These are phyloP conservation scores for Chytriomyces confervae DNA, from an alignment of 192 early-diverging fungal species.

Conservation along the genomic window DNA sequence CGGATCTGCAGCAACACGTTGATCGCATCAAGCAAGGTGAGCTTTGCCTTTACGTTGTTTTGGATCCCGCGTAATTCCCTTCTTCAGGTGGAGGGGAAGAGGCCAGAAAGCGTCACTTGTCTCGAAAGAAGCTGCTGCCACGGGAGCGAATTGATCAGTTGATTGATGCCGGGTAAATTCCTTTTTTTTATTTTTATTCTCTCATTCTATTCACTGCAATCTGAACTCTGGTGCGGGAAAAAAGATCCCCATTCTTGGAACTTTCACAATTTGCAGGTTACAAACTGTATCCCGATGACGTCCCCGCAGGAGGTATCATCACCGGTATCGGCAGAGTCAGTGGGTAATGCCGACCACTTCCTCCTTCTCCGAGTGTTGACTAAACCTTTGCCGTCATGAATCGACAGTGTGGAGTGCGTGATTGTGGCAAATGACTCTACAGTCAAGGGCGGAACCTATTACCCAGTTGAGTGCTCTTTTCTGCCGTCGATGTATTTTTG, in stretches of 20 bases:
- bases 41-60: not conserved
- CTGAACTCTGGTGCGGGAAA: no score
- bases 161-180: conserved; percentile 73
- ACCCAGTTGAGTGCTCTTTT: conserved; percentile 62
- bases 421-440: conserved; percentile 96
- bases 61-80: not conserved
- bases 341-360: conserved; percentile 59
- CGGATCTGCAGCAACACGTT: conserved; percentile 67
- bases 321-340: conserved; percentile 94
- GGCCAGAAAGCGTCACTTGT: conserved; percentile 82
- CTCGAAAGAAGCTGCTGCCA: conserved; percentile 86
- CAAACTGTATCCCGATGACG: conserved; percentile 83
- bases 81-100: conserved; percentile 79
- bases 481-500: not conserved
- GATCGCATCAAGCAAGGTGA: conserved; percentile 79
- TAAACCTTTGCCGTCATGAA: conserved; percentile 10
- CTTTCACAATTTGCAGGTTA: conserved; percentile 89
- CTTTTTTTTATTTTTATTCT: conserved; percentile 30
- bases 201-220: not conserved
- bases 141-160: conserved; percentile 85
- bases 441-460: conserved; percentile 98
- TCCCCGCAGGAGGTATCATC: conserved; percentile 88
- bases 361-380: not conserved
- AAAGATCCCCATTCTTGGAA: conserved; percentile 91
- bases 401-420: conserved; percentile 83